phyloP scores from a whole-genome alignment of 2,329 filamentous ascomycete genomes.

The Xylaria sp. region DNA sequence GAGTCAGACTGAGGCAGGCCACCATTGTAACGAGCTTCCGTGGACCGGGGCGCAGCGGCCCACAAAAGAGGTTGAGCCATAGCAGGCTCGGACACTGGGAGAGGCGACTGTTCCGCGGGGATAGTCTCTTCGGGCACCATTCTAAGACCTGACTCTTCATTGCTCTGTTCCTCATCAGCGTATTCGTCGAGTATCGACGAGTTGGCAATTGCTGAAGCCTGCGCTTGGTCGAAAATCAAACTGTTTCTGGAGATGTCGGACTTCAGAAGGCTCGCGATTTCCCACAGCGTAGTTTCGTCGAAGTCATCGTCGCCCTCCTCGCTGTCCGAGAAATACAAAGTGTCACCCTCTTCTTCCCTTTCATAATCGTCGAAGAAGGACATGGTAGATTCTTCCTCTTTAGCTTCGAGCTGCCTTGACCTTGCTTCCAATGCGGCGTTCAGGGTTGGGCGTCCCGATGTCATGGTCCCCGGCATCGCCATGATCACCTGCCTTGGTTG shows the following conservation, averaged over 20 bases:
- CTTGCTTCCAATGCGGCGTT: conserved; percentile 38
- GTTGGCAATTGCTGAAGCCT: conserved; percentile 15
- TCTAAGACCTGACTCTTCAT: conserved; percentile 30
- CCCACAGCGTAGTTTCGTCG: conserved; percentile 65
- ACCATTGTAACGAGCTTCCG: conserved; percentile 9
- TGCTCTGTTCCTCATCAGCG: conserved; percentile 35
- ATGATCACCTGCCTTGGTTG: conserved; percentile 42
- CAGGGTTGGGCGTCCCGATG: conserved; percentile 41
- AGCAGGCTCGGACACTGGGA: conserved; percentile 5
- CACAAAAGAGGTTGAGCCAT: conserved; percentile 20
- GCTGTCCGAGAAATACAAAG: conserved; percentile 41
- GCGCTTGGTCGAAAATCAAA: conserved; percentile 44
- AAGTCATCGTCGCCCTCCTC: conserved; percentile 54
- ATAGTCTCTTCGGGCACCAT: conserved; percentile 33
- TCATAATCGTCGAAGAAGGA: conserved; percentile 66
- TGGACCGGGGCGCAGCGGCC: conserved; percentile 18
- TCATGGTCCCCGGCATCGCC: conserved; percentile 57
- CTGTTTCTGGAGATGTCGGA: conserved; percentile 54
- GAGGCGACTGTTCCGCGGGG: conserved; percentile 36
- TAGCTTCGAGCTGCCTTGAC: conserved; percentile 41
- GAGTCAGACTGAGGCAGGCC: conserved; percentile 42
- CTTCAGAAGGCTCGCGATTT: conserved; percentile 63
- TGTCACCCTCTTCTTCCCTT: conserved; percentile 48
- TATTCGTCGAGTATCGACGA: conserved; percentile 39
- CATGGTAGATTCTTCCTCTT: conserved; percentile 48